Evolutionary conservation across 371 early-diverging fungal species (phyloP).

Genomic region (Mortierella sp.): DNA sequence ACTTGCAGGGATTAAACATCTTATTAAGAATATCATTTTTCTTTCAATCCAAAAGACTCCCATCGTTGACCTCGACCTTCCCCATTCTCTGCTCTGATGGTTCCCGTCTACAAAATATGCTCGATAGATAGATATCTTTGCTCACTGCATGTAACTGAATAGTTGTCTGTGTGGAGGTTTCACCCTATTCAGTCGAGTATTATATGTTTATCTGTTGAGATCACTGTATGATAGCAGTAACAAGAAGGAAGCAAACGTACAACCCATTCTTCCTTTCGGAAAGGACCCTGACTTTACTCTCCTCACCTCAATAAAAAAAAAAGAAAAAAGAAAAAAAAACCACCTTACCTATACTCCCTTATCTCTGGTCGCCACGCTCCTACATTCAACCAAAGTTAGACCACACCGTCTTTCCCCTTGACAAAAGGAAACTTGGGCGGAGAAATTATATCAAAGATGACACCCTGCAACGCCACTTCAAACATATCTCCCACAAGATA

Average conservation of each 20-base stretch:
- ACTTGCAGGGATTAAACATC: neutral
- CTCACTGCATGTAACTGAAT: neutral
- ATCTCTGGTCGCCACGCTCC: neutral
- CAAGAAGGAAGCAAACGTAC: neutral
- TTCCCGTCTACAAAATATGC: neutral
- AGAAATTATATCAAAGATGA: neutral
- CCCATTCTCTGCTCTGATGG: neutral
- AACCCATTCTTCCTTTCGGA: neutral
- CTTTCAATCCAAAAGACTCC: neutral
- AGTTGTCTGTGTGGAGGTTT: neutral
- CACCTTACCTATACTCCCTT: neutral
- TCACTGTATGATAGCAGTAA: neutral
- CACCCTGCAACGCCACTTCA: neutral
- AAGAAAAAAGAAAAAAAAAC: neutral
- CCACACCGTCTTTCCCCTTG: neutral
- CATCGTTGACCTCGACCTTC: neutral
- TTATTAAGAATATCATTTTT: neutral
- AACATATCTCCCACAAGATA: neutral
- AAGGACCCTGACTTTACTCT: neutral
- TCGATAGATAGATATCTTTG: neutral
- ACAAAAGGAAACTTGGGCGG: neutral
- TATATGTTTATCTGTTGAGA: neutral
- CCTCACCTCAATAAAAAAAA: neutral
- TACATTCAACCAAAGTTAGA: neutral
- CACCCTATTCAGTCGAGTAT: neutral